These are phyloP conservation scores for Nicotiana benthamiana DNA, from an alignment of 257 asterid genomes.

Conservation along the genomic window DNA sequence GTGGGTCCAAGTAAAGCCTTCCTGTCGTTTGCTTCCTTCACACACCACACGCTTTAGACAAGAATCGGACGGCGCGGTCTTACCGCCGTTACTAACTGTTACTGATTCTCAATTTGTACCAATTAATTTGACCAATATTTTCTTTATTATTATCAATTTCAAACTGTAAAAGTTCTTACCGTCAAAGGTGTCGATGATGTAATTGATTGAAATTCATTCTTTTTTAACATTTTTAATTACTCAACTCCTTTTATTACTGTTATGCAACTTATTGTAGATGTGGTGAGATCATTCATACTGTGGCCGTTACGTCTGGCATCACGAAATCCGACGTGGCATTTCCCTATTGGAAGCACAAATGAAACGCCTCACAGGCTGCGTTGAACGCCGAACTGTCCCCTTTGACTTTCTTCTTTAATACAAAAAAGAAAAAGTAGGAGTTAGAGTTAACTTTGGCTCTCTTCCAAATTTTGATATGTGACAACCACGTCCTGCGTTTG, in stretches of 20 bases:
- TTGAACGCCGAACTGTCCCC: constrained; percentile 25
- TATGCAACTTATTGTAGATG: not conserved
- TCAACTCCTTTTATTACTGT: not conserved
- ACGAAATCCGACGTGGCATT: not conserved
- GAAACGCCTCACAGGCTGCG: constrained; percentile 14
- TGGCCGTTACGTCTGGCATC: constrained; percentile 40
- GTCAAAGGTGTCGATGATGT: too few relatives aligned
- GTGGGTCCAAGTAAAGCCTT: constrained; percentile 9
- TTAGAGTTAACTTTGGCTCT: not conserved
- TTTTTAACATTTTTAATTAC: too few relatives aligned
- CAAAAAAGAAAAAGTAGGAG: not conserved
- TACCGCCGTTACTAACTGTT: constrained; percentile 56
- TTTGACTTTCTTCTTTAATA: constrained; percentile 16
- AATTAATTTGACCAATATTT: not conserved
- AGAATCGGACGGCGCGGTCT: constrained; percentile 59
- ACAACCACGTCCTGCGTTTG: not conserved
- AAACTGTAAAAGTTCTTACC: too few relatives aligned
- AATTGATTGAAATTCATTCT: too few relatives aligned
- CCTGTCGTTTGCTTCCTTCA: constrained; percentile 40
- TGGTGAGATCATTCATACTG: constrained; percentile 31
- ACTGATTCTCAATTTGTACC: constrained; percentile 9
- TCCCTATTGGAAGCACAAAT: not conserved
- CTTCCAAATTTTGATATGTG: not conserved
- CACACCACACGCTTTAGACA: constrained; percentile 29
- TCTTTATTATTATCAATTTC: not conserved